Percentiles rank a stretch among this genome's conserved stretches.
These are phyloP conservation scores for Emmonsiellopsis sp. DNA, from an alignment of 2,329 filamentous ascomycete genomes.

Conservation along the genomic window DNA sequence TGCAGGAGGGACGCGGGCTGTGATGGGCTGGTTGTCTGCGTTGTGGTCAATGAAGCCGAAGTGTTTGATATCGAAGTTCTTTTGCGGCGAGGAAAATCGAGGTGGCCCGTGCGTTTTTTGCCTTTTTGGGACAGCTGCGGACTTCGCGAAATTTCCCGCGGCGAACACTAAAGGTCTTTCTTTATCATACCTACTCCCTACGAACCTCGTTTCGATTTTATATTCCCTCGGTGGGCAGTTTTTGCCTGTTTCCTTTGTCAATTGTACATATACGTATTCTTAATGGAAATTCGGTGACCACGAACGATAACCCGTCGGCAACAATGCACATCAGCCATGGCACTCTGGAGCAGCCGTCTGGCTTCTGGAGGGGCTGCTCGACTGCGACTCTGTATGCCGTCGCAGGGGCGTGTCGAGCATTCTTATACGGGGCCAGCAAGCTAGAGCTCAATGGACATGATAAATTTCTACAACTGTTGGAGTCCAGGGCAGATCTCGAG, in stretches of 20 bases:
- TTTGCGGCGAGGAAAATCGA: conserved; percentile 4
- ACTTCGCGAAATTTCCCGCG: background rate
- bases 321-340: conserved; percentile 29
- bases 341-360: conserved; percentile 34
- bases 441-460: conserved; percentile 71
- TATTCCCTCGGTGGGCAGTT: background rate
- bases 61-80: background rate
- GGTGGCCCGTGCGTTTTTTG: conserved; percentile 10
- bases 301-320: conserved; percentile 5
- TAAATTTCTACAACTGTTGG: conserved; percentile 63
- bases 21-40: background rate
- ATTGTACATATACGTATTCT: conserved; percentile 15
- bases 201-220: background rate
- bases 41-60: background rate
- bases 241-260: conserved; percentile 5
- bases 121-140: background rate
- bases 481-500: conserved; percentile 58
- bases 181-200: background rate
- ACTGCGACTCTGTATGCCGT: conserved; percentile 64
- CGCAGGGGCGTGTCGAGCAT: conserved; percentile 59
- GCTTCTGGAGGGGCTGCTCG: conserved; percentile 62
- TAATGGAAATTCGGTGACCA: conserved; percentile 12
- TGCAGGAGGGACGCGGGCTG: conserved; percentile 18
- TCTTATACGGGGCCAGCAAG: conserved; percentile 64
- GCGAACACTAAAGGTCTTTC: background rate